phyloP scores from a whole-genome alignment of 2,329 filamentous ascomycete genomes.

The Cladophialophora exuberans region DNA sequence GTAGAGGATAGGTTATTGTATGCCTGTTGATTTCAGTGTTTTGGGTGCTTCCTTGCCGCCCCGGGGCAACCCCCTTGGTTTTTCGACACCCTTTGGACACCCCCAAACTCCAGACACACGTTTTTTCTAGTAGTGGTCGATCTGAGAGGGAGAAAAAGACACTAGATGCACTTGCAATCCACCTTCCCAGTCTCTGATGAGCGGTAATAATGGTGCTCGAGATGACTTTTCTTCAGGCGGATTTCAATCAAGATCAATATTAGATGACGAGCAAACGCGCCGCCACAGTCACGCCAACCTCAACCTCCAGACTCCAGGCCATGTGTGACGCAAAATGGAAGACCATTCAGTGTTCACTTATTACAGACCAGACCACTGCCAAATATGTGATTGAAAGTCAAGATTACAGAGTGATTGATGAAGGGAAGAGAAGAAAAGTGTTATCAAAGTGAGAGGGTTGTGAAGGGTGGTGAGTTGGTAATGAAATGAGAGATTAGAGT shows the following conservation, averaged over 20 bases:
- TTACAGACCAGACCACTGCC: constrained; percentile 33
- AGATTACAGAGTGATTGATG: constrained; percentile 30
- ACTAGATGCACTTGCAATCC: constrained; percentile 27
- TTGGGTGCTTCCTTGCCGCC: no score
- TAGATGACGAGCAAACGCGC: constrained; percentile 31
- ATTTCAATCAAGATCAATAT: constrained; percentile 22
- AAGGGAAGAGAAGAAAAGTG: neutral
- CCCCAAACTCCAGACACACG: constrained; percentile 2
- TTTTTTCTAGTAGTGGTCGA: constrained; percentile 26
- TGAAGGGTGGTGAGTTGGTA: constrained; percentile 15
- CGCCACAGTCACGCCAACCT: constrained; percentile 32
- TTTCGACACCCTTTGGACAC: neutral
- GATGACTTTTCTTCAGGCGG: constrained; percentile 18
- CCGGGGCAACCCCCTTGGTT: neutral
- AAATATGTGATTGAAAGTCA: constrained; percentile 20
- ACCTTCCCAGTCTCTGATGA: constrained; percentile 23
- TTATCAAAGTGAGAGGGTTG: constrained; percentile 12
- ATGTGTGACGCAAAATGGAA: constrained; percentile 29
- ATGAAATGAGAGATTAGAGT: constrained; percentile 17
- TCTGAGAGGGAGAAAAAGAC: constrained; percentile 18
- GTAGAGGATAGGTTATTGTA: constrained; percentile 3
- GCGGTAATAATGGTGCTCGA: constrained; percentile 18
- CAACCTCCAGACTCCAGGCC: constrained; percentile 32
- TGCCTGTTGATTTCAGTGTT: constrained; percentile 4
- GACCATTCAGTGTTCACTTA: constrained; percentile 30